Base-by-base conservation (phyloP, 1,284 basidiomycete genomes). In the Dichomitus squalens region DNA sequence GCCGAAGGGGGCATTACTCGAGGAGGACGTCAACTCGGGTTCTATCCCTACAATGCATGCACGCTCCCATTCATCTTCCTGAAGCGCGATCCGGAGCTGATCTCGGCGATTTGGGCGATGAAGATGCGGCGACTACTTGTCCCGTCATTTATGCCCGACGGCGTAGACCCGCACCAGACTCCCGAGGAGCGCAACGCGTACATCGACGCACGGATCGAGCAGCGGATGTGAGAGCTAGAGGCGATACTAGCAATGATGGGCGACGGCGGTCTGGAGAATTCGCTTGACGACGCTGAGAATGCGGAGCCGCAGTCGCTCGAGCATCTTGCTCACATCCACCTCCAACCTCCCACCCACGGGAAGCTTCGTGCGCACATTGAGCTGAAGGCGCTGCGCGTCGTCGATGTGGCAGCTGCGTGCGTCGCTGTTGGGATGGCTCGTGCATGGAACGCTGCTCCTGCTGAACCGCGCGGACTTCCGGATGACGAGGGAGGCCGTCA, bases 1-100 rank as follows among this genome's bases (percentile, higher is more conserved):
- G 57, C 84, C 88, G 25, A 87, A 87, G 63, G 86, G 83, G 0
- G 81, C 85, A 2, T 87, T 86, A 69, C 79, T 93, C 43, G 93
- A 96, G 64, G 89, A 94, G 70, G 87, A 96, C 70, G 77, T 84
- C 46, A 81, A 84, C 59, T 95, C 93, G 3, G 82, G 87, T 87
- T 98, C 57, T 96, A 97, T 69, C 96, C 96, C 0, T 98, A 96
- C 81, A 98, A 98, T 72, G 89, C 96, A 16, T 97, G 89, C 72
- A 80, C 83, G 25, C 87, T 96, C 68, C 96, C 96, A 0, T 90
- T 93, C 67, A 82, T 88, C 3, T 86, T 90, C 65, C 84, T 93
- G 61, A 84, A 85, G 60, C 83, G 85, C 25, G 79, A 83, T 44
- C 72, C 84, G 53, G 86, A 84, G 52, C 77, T 76, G 46, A 82